These are phyloP conservation scores for Purpureocillium lavendulum DNA, from an alignment of 2,329 filamentous ascomycete species.

Conservation along the genomic window DNA sequence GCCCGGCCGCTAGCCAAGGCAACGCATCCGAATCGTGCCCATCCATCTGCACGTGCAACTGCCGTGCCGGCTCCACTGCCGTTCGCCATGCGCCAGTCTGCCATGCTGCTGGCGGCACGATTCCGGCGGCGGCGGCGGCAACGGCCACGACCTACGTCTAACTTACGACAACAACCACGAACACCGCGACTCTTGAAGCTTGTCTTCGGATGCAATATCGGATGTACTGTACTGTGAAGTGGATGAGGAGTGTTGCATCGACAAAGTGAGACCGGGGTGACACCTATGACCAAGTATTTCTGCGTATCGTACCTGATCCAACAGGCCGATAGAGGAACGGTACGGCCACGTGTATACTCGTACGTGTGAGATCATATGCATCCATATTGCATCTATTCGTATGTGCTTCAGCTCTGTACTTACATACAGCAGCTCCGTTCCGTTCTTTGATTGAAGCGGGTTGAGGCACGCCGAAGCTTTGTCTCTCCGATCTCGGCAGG, in stretches of 20 bases:
- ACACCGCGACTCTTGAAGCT: constrained; percentile 3
- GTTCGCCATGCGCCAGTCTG: too few species aligned
- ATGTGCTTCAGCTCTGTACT: constrained; percentile 2
- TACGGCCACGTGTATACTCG: constrained; percentile 5
- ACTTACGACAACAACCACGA: too few species aligned
- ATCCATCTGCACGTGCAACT: too few species aligned
- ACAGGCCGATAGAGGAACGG: constrained; percentile 6
- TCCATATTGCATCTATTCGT: constrained; percentile 2
- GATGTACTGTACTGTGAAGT: constrained; percentile 3
- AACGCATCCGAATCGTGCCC: too few species aligned
- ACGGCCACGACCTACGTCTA: too few species aligned
- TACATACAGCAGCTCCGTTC: constrained; percentile 1
- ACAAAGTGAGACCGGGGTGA: constrained; percentile 6
- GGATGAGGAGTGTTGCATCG: background rate
- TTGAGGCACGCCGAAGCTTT: constrained; percentile 5
- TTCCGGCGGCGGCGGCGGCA: too few species aligned
- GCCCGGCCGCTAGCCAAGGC: too few species aligned
- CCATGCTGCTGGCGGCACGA: too few species aligned
- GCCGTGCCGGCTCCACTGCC: too few species aligned
- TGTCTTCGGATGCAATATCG: constrained; percentile 4
- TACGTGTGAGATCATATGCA: constrained; percentile 4
- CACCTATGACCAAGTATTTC: constrained; percentile 5
- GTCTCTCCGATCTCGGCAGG: background rate
- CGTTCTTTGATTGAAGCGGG: constrained; percentile 3
- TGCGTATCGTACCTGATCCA: constrained; percentile 5